Evolutionary conservation across 768 basidiomycete species (phyloP), one percentile per base, ranked within the genome.

Genomic region (Lentinula boryana): DNA sequence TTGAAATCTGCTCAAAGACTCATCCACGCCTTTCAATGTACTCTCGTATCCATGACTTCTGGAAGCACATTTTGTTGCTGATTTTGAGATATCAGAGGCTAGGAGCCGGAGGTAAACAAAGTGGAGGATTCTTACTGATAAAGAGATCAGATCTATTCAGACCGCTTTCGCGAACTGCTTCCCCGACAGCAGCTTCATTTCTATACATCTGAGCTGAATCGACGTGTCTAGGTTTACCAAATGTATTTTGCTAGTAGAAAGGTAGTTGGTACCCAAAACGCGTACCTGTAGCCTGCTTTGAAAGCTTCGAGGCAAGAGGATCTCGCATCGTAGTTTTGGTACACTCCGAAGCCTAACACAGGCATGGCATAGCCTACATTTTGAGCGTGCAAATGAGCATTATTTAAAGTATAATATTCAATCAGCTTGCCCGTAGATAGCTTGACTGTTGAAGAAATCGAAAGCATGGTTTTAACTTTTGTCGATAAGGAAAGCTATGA

Each of bases 191-290:
- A 3, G 76, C 77, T 68, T 90, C 87, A 62, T 89, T 89, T 60
- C 72, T 74, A 68, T 91, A 92, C 38, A 76, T 74, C 63, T 87
- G 86, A 1, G 91, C 91, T 0, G 87, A 82, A 69, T 92, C 91
- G 46, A 91, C 74, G 60, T 89, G 91, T 59, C 89, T 60, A 9
- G 52, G 32, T 21, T 5, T 7, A 32, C n/a, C 2, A 23, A 7
- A 27, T 5, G 15, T 10, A 13, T 48, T 23, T 9, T 16, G 46
- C 15, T 89, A 59, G 4, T 18, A 38, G 8, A 16, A 38, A 9
- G 59, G 52, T 27, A 49, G n/a, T 36, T 15, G 38, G 23, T 1
- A 31, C 18, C 16, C 31, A 36, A 21, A 56, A 27, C 67, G 57
- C 56, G 40, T 40, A 82, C 85, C 80, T 76, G 68, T 89, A 91